A percentile compares a stretch with the other conserved stretches of the same genome.
These are phyloP conservation scores for Coemansia furcata DNA, from an alignment of 192 early-diverging fungal genomes.

Conservation along the genomic window DNA sequence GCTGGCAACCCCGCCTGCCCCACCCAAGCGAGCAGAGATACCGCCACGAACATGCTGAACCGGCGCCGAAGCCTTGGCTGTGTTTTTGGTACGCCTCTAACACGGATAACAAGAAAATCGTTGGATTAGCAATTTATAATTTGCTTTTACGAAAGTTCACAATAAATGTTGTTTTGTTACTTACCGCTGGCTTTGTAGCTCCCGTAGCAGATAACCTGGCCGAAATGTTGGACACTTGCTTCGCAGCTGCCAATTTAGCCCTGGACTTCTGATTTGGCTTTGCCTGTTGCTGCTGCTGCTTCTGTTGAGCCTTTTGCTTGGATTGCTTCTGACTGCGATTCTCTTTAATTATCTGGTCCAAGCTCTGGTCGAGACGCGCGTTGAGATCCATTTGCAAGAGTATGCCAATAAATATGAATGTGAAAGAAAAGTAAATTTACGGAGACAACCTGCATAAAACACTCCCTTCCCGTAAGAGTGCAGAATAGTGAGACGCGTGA, in stretches of 20 bases:
- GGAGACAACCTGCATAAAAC: background rate
- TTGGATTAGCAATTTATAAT: background rate
- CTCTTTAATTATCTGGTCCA: slow-evolving; percentile 44
- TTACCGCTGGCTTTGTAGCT: slow-evolving; percentile 13
- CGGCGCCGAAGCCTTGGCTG: background rate
- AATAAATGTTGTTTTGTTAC: background rate
- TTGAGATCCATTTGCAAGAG: slow-evolving; percentile 25
- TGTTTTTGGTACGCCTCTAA: slow-evolving; percentile 44
- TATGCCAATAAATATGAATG: background rate
- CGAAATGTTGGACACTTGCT: background rate
- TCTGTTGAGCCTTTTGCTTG: slow-evolving; percentile 19
- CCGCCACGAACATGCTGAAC: slow-evolving; percentile 7
- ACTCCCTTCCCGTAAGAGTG: background rate
- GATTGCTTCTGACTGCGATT: slow-evolving; percentile 4
- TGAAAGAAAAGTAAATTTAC: background rate
- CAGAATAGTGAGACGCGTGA: background rate
- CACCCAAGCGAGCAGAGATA: slow-evolving; percentile 24
- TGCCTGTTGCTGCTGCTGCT: background rate
- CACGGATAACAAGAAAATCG: background rate
- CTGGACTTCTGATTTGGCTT: background rate
- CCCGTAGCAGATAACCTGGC: background rate
- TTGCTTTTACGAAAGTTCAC: background rate
- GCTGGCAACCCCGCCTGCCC: background rate
- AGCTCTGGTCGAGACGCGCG: slow-evolving; percentile 44
- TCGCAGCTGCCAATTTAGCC: background rate